phyloP scores from a whole-genome alignment of 805 yeast species.

The Candida yuanshanica region DNA sequence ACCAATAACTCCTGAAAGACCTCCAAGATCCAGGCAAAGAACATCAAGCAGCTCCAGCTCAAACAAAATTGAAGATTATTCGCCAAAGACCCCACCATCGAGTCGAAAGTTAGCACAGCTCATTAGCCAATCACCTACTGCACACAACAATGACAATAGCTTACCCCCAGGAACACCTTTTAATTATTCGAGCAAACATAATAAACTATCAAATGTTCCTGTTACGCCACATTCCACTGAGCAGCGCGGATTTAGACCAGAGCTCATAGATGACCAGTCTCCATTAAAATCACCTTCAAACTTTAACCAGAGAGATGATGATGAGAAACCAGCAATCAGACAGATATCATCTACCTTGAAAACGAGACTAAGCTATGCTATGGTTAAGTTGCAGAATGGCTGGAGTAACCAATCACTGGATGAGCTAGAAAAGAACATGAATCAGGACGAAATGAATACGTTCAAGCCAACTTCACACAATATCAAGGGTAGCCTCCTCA shows the following conservation, averaged over 20 bases:
- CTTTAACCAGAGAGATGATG: constrained; percentile 7
- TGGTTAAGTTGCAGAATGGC: constrained; percentile 32
- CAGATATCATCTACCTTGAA: constrained; percentile 34
- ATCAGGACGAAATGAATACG: constrained; percentile 6
- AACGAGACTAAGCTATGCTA: constrained; percentile 36
- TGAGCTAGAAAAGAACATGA: constrained; percentile 21
- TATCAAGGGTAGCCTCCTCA: neutral
- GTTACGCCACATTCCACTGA: constrained; percentile 15
- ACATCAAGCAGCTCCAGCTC: neutral
- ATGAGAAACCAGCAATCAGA: constrained; percentile 31
- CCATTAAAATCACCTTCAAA: constrained; percentile 25
- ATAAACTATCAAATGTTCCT: constrained; percentile 20
- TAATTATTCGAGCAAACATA: constrained; percentile 1
- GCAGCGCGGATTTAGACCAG: neutral
- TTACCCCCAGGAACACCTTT: constrained; percentile 23
- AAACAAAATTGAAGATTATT: neutral
- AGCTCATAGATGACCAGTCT: constrained; percentile 7
- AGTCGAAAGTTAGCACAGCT: constrained; percentile 4
- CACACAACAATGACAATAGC: constrained; percentile 4
- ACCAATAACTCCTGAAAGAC: constrained; percentile 15
- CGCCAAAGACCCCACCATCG: constrained; percentile 22
- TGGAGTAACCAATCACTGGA: constrained; percentile 26
- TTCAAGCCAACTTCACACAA: neutral
- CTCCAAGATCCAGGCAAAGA: neutral
- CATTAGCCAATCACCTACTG: constrained; percentile 16